Base-by-base conservation (phyloP, 306 rosid species). In the Canavalia gladiata region DNA sequence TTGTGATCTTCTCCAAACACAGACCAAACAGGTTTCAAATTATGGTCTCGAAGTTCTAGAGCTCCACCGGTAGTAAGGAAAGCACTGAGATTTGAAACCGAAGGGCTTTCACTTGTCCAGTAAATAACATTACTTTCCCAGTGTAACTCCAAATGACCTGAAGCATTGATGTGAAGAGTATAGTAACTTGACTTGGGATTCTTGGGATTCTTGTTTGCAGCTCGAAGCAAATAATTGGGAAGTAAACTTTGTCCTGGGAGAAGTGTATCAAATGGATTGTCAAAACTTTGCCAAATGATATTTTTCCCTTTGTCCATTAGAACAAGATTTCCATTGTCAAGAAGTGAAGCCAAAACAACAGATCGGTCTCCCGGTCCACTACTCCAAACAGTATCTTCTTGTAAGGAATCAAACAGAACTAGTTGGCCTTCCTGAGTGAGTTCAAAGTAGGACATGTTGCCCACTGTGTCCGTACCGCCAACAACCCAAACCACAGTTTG, bases 211-310 rank as follows among this genome's bases (percentile, higher is more conserved):
- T 30, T 77, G 87, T 90, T 86, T 7, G 94, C 87, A 57, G 97
- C 92, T 33, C 94, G 82, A 72, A 92, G 94, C 33, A 35, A 58
- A 35, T 74, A 35, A 10, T 28, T 6, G 12, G 46, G 81, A 59
- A 83, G 43, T 41, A 92, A 89, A 56, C 80, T 86, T 79, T 92
- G 97, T 68, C 91, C 94, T 3, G 97, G 94, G 75, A 92, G 87
- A 70, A 92, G 93, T 1, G 90, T 86, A 84, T 92, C 91, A 31
- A 89, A 84, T 30, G 94, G 94, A 71, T 54, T 66, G 60, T 77
- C 72, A 41, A 90, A 92, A 85, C 93, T 92, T 59, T 90, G 88
- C 97, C 94, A 92, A 29, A 86, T 73, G 43, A 77, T 76, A 52
- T 77, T 71, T 45, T 83, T 60, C 81, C 79, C 81, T 60, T 45